Base-by-base conservation (phyloP, 108 stramenopile species). In the Parmales sp. region DNA sequence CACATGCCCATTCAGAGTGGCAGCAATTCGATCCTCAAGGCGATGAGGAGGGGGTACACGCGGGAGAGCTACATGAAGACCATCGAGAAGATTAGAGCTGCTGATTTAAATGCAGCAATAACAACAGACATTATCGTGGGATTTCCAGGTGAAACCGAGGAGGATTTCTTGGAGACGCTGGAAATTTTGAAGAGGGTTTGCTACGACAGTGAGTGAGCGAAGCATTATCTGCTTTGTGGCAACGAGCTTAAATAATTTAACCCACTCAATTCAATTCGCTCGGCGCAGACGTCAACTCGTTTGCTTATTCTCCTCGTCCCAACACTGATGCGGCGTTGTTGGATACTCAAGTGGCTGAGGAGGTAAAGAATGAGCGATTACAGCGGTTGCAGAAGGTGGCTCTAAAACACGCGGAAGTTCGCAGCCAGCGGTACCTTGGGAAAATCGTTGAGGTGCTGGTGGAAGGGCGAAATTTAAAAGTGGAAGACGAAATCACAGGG, bases 101-200 rank as follows among this genome's bases (percentile, higher is more conserved):
- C 81, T 51, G 71, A 83, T 18, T 93, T 94, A 8, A 94, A 98
- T 73, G 97, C 97, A n/a, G 81, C 92, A 1, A 94, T 98, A 36
- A 88, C 88, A 0, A 89, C 87, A 13, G 95, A 96, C 72, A 82
- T 85, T 0, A 95, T 96, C 63, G 92, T 93, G 6, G 95, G 97
- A 19, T 96, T 96, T 71, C 95, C 97, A 22, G 97, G 97, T 19
- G 97, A 98, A 78, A 96, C 97, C 0, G 95, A 98, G 51, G 90
- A 92, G 74, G 82, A 93, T 25, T 98, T 98, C 76, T 79, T 92
- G 78, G 80, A 85, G 48, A 94, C 95, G 28, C 70, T 98, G 7
- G 68, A 79, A 31, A 77, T 98, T 20, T 96, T 98, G 97, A 86
- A 92, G 65, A 70, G 84, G 68, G 92, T 93, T 9, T 72, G 74